Base-by-base conservation (phyloP, 441 rosid species). In the Melastoma candidum region DNA sequence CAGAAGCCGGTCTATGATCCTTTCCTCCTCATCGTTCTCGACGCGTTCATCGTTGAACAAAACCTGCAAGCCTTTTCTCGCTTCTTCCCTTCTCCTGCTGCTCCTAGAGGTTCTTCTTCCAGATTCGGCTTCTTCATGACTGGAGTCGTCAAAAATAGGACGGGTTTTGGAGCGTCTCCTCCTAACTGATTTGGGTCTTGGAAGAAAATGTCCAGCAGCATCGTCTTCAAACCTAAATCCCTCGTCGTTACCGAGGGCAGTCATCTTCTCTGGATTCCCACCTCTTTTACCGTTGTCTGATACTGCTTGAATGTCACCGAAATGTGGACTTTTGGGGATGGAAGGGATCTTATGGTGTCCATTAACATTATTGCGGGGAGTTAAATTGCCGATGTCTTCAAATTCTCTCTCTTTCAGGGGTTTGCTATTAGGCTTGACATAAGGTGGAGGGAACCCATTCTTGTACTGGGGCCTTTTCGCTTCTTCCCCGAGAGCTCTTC, bases 381-480 rank as follows among this genome's bases (percentile, higher is more conserved):
- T 53, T 68, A 71, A 59, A 56, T 61, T 79, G 12, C 61, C 46
- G 63, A 52, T 71, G 55, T 68, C 75, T 58, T 63, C 75, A 63
- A 57, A 54, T 57, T 58, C 68, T 53, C 50, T 65, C 12, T 74
- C 84, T 77, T 65, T 84, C 46, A 68, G 25, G 10, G 39, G 32
- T 71, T 73, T 85, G 52, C 53, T 47, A 63, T 60, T 77, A 24
- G 83, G 71, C 60, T 88, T 88, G 36, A 83, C 85, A 63, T 92
- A 88, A 26, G 98, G 98, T 61, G 98, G 98, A 14, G 95, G 95
- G 50, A 88, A 67, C 25, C 72, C 68, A 55, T 62, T 77, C 47
- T 65, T 76, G 53, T 54, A 47, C 50, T 55, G 54, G 47, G 80
- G 39, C 74, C 63, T 69, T 12, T 67, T 68, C 61, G 47, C 55